Conservation (phyloP, 148 eudicot genomes). For the Nyssa sinensis region DNA sequence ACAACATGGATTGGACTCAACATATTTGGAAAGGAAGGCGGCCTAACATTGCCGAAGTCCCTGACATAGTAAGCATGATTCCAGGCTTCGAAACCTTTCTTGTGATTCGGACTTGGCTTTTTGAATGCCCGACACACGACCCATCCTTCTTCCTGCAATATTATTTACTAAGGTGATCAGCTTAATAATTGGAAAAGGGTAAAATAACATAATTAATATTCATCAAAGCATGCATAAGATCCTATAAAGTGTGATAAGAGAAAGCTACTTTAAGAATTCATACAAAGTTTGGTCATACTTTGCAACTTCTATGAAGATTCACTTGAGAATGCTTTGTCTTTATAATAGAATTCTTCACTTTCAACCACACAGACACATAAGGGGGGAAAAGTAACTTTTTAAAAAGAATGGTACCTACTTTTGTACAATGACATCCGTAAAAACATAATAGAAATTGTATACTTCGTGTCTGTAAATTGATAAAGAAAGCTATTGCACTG, state of each 20-base stretch:
- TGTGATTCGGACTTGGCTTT: conserved; percentile 73
- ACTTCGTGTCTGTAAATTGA: background rate
- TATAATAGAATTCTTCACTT: background rate
- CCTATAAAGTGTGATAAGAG: background rate
- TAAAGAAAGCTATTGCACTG: background rate
- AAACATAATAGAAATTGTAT: background rate
- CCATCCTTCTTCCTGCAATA: conserved; percentile 95
- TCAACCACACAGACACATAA: too few relatives aligned
- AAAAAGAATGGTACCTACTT: background rate
- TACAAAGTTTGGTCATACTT: too few relatives aligned
- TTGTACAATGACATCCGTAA: too few relatives aligned
- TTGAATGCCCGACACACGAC: conserved; percentile 94
- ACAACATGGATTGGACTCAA: conserved; percentile 23
- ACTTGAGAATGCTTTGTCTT: conserved; percentile 20
- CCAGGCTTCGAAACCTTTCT: conserved; percentile 61
- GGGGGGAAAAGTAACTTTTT: background rate
- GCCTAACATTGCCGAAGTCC: conserved; percentile 12
- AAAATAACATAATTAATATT: too few relatives aligned
- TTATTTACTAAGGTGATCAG: background rate
- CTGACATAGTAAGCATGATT: conserved; percentile 31
- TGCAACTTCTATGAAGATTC: background rate
- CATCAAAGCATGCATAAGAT: background rate
- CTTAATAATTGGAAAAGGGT: background rate
- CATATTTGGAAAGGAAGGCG: conserved; percentile 28
- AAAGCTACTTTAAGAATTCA: too few relatives aligned